phyloP scores from a whole-genome alignment of 176 grass and related monocot species.

The Lolium rigidum region DNA sequence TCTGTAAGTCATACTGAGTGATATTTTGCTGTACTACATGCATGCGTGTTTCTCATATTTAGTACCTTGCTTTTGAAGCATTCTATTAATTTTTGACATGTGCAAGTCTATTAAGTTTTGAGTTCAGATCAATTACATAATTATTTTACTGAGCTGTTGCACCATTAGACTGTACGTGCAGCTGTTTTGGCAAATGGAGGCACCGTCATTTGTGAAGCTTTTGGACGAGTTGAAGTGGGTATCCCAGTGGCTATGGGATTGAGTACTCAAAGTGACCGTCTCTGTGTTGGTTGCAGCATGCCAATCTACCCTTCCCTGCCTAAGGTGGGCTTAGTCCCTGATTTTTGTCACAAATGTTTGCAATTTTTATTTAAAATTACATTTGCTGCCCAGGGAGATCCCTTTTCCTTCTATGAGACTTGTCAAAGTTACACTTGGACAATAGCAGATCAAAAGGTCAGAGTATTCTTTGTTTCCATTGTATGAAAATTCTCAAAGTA shows the following conservation, averaged over 20 bases:
- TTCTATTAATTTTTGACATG: background rate
- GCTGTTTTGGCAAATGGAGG: constrained; percentile 71
- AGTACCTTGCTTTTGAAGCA: constrained; percentile 35
- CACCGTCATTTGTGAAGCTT: constrained; percentile 83
- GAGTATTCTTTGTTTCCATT: constrained; percentile 39
- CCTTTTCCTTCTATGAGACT: constrained; percentile 90
- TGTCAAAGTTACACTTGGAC: constrained; percentile 93
- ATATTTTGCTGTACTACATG: constrained; percentile 13
- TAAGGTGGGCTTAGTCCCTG: constrained; percentile 54
- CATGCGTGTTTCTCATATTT: constrained; percentile 2
- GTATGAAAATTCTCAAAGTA: constrained; percentile 23
- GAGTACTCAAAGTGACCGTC: constrained; percentile 73
- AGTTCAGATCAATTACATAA: constrained; percentile 4
- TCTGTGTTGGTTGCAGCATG: constrained; percentile 94
- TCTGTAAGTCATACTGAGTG: constrained; percentile 64
- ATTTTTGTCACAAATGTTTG: constrained; percentile 22
- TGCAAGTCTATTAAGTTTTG: constrained; percentile 15
- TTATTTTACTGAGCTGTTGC: constrained; percentile 43
- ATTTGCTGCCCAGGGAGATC: constrained; percentile 73
- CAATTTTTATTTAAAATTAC: constrained; percentile 35
- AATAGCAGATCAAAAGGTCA: constrained; percentile 79
- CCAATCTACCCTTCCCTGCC: constrained; percentile 81
- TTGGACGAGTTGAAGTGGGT: constrained; percentile 87
- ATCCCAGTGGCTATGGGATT: constrained; percentile 77
- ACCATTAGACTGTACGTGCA: constrained; percentile 79